Evolutionary conservation across 768 basidiomycete species (phyloP), one percentile per base, ranked within the genome.

Genomic region (Mycena filopes): DNA sequence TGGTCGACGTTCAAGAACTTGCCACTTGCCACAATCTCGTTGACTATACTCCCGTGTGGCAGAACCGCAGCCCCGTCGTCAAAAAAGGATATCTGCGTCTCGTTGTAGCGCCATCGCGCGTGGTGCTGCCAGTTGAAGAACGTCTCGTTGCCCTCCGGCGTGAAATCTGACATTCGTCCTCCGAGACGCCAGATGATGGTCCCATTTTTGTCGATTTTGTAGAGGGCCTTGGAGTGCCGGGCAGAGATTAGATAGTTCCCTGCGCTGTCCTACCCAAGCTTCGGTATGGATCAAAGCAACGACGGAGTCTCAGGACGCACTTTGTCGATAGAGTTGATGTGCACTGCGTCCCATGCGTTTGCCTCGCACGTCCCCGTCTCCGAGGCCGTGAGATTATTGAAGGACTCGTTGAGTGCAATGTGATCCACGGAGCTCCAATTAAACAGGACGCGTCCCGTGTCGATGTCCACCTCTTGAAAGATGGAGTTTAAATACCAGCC

Each of bases 171-270:
- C 48, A 43, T 58, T 36, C 45, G 56, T 2, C 70, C 66, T 25
- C 70, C 70, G 31, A 70, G 58, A 18, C 59, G 67, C 70, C 70
- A 70, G 21, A 70, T 16, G 40, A 70, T 68, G 2, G 55, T 55
- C 2, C 70, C 70, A 25, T 54, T 57, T 7, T 59, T 66, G 46
- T 53, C 53, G n/a, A 70, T 41, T 26, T 65, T 65, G 60, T 68
- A 70, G 29, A 70, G n/a, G 15, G 66, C 60, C 43, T 57, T 54
- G 50, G 41, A 47, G 47, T 68, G 66, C 4, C 70, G 66, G n/a
- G 66, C 40, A 23, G 65, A 67, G 29, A 70, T 58, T 33, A 70
- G 63, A 23, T 68, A 70, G 63, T 70, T 60, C n/a, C 70, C 70
- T 12, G 49, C 53, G 16, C 41, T 31, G 25, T 63, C 53, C 60